These are phyloP conservation scores for Xylaria sp. DNA, from an alignment of 2,329 filamentous ascomycete species.

Conservation along the genomic window DNA sequence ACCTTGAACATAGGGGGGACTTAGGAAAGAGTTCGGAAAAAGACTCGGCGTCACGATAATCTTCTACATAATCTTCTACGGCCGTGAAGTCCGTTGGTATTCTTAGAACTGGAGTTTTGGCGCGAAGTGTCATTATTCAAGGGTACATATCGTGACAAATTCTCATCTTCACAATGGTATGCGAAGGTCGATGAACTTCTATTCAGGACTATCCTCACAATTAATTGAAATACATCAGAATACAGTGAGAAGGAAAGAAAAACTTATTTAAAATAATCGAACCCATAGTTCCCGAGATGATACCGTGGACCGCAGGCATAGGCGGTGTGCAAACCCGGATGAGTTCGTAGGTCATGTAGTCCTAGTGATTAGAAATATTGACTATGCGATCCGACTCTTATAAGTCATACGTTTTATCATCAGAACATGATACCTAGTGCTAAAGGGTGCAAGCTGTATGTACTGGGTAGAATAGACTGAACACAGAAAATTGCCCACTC, in stretches of 20 bases:
- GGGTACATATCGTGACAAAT: constrained; percentile 36
- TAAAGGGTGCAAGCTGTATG: constrained; percentile 60
- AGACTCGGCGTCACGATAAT: no score
- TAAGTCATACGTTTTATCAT: constrained; percentile 44
- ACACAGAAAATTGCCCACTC: constrained; percentile 66
- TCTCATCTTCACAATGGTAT: constrained; percentile 44
- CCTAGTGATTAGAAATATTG: constrained; percentile 63
- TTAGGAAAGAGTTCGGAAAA: no score
- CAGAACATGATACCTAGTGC: neutral
- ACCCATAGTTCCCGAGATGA: constrained; percentile 60
- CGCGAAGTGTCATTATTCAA: constrained; percentile 37
- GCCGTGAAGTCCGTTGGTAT: neutral
- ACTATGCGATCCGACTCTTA: constrained; percentile 71
- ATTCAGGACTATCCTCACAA: neutral
- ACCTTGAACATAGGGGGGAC: no score
- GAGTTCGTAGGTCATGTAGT: constrained; percentile 66
- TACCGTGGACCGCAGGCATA: constrained; percentile 55
- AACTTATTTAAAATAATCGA: constrained; percentile 63
- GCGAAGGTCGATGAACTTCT: constrained; percentile 35
- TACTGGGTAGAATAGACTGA: constrained; percentile 70
- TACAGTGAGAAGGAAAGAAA: constrained; percentile 58
- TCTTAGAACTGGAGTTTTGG: constrained; percentile 40
- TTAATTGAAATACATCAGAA: constrained; percentile 50
- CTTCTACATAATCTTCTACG: no score
- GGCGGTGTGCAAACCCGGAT: constrained; percentile 58